Evolutionary conservation across 139 green algal species (phyloP), one percentile per base, ranked within the genome.

Genomic region (Eudorina sp.): DNA sequence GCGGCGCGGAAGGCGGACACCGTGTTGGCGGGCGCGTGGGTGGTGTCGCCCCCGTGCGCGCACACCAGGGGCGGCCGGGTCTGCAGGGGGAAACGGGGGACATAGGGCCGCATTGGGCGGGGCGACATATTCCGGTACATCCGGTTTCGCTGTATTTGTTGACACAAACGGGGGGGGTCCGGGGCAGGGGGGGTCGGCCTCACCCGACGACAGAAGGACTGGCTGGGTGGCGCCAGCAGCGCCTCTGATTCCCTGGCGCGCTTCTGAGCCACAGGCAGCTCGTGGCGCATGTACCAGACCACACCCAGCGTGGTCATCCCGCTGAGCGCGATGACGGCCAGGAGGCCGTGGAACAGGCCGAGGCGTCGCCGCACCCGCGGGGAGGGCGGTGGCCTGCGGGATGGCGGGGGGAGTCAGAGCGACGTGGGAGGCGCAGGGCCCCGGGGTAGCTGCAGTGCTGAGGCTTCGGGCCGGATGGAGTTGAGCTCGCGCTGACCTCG

Each of bases 31-130:
- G 89, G 88, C 27, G 88, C 82, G 46, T 73, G 83, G 21, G 31
- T 55, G 45, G 76, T 86, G 89, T 94, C 93, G 41, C 93, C 93
- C 27, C 93, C 93, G 66, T 95, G 93, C 0, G 93, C 93, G 46
- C 93, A 95, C 38, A 95, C 92, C 55, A 95, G 69, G 0, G 93
- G 92, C 0, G 88, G 88, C 0, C 84, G 83, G 18, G 53, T 14
- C 89, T 92, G 62, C 3, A 38, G 34, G 73, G 46, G 23, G 16
- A 45, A 73, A 45, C 8, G 64, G 29, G 64, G 29, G n/a, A 11
- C 13, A 38, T 6, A 31, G 38, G 69, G 36, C n/a, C n/a, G n/a
- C n/a, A n/a, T n/a, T n/a, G n/a, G n/a, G n/a, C n/a, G n/a, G n/a
- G n/a, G n/a, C n/a, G n/a, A n/a, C n/a, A n/a, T n/a, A n/a, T n/a